Evolutionary conservation across 495 filamentous ascomycete species (phyloP).

Genomic region (Penicillium desertorum): DNA sequence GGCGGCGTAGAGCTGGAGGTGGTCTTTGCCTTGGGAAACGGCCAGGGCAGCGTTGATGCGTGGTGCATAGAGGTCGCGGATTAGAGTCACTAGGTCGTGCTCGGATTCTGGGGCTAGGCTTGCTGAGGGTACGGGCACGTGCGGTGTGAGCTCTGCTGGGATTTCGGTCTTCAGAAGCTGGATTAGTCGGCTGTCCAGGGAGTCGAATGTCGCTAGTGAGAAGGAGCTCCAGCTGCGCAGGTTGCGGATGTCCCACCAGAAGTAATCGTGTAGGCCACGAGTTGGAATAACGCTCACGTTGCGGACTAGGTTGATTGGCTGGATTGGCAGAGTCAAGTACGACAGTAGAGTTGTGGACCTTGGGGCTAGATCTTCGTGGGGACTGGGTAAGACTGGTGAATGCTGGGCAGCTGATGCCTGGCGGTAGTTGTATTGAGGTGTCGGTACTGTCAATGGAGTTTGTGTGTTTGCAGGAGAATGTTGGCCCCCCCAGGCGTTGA

Average conservation of each 20-base stretch:
- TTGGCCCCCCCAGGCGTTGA: slow-evolving; percentile 22
- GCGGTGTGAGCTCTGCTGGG: slow-evolving; percentile 60
- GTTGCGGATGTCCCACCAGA: slow-evolving; percentile 94
- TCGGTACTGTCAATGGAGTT: slow-evolving; percentile 39
- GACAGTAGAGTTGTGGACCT: slow-evolving; percentile 67
- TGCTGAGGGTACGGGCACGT: slow-evolving; percentile 49
- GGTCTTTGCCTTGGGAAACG: slow-evolving; percentile 61
- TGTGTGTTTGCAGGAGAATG: slow-evolving; percentile 34
- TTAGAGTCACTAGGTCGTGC: slow-evolving; percentile 64
- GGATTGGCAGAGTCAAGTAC: slow-evolving; percentile 77
- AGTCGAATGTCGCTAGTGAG: slow-evolving; percentile 66
- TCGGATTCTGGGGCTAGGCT: slow-evolving; percentile 72
- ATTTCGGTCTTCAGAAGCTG: slow-evolving; percentile 72
- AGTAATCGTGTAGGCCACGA: slow-evolving; percentile 72
- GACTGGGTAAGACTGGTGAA: slow-evolving; percentile 49
- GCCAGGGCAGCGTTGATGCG: slow-evolving; percentile 77
- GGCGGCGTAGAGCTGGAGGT: slow-evolving; percentile 56
- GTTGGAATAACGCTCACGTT: slow-evolving; percentile 69
- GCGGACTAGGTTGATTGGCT: slow-evolving; percentile 76
- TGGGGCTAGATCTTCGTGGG: slow-evolving; percentile 34
- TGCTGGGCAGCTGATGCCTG: slow-evolving; percentile 42
- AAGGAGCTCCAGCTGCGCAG: slow-evolving; percentile 79
- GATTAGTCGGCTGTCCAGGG: slow-evolving; percentile 65
- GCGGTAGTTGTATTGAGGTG: slow-evolving; percentile 45
- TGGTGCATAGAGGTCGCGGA: slow-evolving; percentile 67